A percentile compares a stretch with the other conserved stretches of the same genome.
Conservation (phyloP, 495 filamentous ascomycete species). For the Aspergillus carlsbadensis region DNA sequence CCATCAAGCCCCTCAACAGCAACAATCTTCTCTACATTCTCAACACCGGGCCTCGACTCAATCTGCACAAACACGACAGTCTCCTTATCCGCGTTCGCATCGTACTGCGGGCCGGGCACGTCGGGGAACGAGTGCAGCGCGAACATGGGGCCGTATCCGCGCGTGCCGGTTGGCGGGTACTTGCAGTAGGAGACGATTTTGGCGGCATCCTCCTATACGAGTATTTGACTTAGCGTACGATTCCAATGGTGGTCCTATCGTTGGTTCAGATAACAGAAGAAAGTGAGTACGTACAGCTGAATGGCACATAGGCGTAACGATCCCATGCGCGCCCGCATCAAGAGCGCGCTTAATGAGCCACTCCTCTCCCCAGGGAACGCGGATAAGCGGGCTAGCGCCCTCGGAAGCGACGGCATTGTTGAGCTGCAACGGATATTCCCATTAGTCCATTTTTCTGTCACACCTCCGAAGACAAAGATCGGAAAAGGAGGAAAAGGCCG, state of each 20-base stretch:
- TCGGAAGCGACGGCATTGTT: conserved; percentile 56
- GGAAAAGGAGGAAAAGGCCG: background rate
- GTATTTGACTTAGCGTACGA: background rate
- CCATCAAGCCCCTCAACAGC: conserved; percentile 44
- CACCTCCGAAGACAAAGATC: too few relatives aligned
- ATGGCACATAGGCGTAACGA: conserved; percentile 39
- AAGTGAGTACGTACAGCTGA: conserved; percentile 14
- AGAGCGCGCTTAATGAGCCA: conserved; percentile 74
- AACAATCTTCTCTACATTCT: conserved; percentile 51
- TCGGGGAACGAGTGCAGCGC: conserved; percentile 35
- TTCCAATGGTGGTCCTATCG: too few relatives aligned
- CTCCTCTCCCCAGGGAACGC: conserved; percentile 63
- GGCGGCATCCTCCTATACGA: conserved; percentile 49
- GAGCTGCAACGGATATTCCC: background rate
- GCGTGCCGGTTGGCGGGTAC: conserved; percentile 61
- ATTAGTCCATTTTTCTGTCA: background rate
- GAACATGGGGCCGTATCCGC: conserved; percentile 59
- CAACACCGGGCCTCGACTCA: conserved; percentile 45
- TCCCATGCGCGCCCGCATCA: conserved; percentile 66
- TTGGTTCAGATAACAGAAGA: conserved; percentile 12
- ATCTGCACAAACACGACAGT: conserved; percentile 47
- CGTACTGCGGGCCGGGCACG: conserved; percentile 37
- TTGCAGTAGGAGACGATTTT: conserved; percentile 62
- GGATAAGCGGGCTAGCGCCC: conserved; percentile 63
- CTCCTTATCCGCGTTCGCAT: conserved; percentile 32